Evolutionary conservation across 2,329 filamentous ascomycete genomes (phyloP), one percentile per base, ranked within the genome.

Genomic region (Neofusicoccum cordaticola): DNA sequence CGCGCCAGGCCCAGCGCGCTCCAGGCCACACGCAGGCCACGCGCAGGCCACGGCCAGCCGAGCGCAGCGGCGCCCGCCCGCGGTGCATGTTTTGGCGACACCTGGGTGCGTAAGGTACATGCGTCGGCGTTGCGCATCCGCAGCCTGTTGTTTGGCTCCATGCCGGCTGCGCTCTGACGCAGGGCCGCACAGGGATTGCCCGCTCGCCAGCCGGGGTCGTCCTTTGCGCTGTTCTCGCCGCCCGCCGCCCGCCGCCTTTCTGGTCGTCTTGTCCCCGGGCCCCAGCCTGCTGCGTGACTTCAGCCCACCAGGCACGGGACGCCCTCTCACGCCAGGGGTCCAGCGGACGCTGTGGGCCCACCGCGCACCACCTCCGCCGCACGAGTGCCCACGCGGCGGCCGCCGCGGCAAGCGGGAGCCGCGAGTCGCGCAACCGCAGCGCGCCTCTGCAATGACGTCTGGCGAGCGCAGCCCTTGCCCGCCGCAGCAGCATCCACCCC

Each of bases 131-230:
- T 48, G 45, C 45, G 45, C 45, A 48, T 56, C 37, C 52, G 53
- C 53, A 45, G 53, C 39, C 53, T 44, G 39, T 35, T 58, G 53
- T 45, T 58, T 58, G 53, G 39, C 53, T 42, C 22, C 39, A 58
- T 45, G 53, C 53, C 52, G 35, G 56, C 41, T 45, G 42, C 56
- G 27, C 56, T 60, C 56, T 60, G 56, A 60, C 56, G 56, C 56
- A 60, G 56, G 56, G 56, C 56, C 41, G 31, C 27, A 37, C 56
- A 60, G 56, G 56, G 56, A 45, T 60, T 4, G 27, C 27, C 27
- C 27, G 27, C 27, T 5, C 27, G 27, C 2, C 9, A 22, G 47
- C 47, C 19, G 41, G 53, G 53, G 22, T 42, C 53, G 31, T 45
- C 39, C 53, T 35, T 35, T n/a, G 53, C 53, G 53, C 53, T 56